Base-by-base conservation (phyloP, 768 basidiomycete genomes). In the Cyclocybe cylindracea region DNA sequence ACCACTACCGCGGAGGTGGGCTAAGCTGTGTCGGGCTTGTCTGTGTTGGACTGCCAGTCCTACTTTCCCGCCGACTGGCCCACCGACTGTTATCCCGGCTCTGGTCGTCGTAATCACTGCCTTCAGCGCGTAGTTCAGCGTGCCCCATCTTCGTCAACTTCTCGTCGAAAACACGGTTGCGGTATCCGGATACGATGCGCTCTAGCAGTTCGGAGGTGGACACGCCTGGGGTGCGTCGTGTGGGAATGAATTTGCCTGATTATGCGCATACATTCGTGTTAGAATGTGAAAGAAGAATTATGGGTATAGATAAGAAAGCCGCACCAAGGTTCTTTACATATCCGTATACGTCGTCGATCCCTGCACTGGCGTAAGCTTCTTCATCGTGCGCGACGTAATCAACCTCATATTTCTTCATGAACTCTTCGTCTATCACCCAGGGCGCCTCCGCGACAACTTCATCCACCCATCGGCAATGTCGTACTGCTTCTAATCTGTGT, bases 311-410 rank as follows among this genome's bases (percentile, higher is more conserved):
- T 39, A 38, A 50, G 13, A 32, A 42, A 11, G 34, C 46, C 83
- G 39, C 50, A 91, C 95, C 96, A 66, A 83, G 82, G 46, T 75
- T 75, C 72, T 99, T 98, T 44, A 80, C 84, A 59, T 83, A 87
- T 3, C 73, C 74, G 65, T 98, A 99, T 0, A 95, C 90, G 67
- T 99, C 97, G 31, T 89, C 85, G 44, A 84, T 78, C 2, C 88
- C 91, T n/a, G 78, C 83, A 29, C 84, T 77, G 2, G 79, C 80
- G 61, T 98, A 98, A 0, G 94, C 91, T 46, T 81, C 84, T 62
- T 98, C 95, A 62, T 99, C 97, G 61, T 99, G 97, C 2, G 95
- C 95, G 41, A 98, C 88, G 61, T 98, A 99, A 67, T 99, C 97
- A 56, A 99, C 96, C 68, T 87, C 67, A 67, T 90, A 85, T 68